These are phyloP conservation scores for Flaveria bidentis DNA, from an alignment of 129 eudicot genomes.

Conservation along the genomic window DNA sequence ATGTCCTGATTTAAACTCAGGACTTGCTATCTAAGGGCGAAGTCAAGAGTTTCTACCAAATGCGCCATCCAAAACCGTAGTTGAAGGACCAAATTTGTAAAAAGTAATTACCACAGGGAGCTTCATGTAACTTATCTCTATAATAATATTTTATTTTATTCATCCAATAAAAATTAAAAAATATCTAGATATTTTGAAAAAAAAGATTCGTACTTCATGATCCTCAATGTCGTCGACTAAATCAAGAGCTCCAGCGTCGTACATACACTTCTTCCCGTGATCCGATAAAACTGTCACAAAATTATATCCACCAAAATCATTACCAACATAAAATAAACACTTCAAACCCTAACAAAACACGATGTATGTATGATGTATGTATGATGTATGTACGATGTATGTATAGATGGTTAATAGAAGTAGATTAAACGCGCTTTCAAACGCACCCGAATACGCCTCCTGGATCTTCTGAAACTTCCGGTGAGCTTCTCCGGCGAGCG, in stretches of 20 bases:
- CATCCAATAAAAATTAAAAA: background rate
- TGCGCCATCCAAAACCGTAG: background rate
- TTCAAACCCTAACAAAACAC: background rate
- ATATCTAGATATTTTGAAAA: constrained; percentile 50
- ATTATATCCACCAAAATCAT: background rate
- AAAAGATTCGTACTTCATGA: constrained; percentile 51
- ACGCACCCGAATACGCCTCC: constrained; percentile 84
- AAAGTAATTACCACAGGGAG: background rate
- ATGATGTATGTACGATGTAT: no score
- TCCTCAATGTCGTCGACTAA: constrained; percentile 64
- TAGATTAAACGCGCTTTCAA: no score
- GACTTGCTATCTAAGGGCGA: no score
- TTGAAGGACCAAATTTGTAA: background rate
- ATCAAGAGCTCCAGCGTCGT: constrained; percentile 83
- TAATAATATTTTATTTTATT: no score
- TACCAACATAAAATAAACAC: background rate
- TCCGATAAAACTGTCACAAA: constrained; percentile 68
- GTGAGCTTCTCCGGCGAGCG: constrained; percentile 72
- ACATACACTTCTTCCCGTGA: constrained; percentile 65
- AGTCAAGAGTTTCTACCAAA: no score
- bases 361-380: no score
- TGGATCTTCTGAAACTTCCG: constrained; percentile 79
- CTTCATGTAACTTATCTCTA: background rate
- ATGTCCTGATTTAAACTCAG: no score
- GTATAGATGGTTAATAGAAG: no score